phyloP scores from a whole-genome alignment of 1,284 basidiomycete genomes.

The Anthracocystis walkeri region DNA sequence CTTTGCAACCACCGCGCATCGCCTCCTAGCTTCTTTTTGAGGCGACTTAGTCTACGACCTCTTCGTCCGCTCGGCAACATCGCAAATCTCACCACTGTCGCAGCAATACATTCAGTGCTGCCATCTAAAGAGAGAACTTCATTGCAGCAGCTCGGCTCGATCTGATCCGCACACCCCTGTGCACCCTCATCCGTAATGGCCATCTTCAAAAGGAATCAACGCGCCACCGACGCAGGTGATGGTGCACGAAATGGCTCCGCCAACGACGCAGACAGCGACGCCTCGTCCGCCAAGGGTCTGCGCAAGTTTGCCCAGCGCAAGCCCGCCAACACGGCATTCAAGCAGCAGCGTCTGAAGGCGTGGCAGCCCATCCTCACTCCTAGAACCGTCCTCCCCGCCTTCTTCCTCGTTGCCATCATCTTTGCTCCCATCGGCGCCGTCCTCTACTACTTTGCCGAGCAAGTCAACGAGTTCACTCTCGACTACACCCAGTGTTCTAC shows the following conservation, averaged over 20 bases:
- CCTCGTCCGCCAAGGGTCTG: conserved; percentile 41
- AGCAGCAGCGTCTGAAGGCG: conserved; percentile 98
- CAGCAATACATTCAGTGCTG: not conserved
- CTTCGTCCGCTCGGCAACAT: not conserved
- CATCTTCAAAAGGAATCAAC: conserved; percentile 48
- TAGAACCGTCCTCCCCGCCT: conserved; percentile 93
- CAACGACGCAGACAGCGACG: conserved; percentile 50
- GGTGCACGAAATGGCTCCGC: conserved; percentile 24
- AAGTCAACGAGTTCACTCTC: conserved; percentile 90
- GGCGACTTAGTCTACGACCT: not conserved
- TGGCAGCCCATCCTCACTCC: conserved; percentile 99
- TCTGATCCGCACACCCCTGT: not conserved
- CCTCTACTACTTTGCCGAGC: conserved; percentile 72
- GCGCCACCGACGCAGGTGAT: conserved; percentile 50
- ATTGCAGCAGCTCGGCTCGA: not conserved
- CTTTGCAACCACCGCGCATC: not conserved
- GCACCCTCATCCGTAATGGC: conserved; percentile 33
- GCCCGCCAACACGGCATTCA: conserved; percentile 86
- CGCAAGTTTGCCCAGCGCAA: conserved; percentile 65
- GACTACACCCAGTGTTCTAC: conserved; percentile 87
- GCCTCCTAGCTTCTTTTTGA: not conserved
- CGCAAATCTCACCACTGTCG: not conserved
- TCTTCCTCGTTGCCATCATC: conserved; percentile 92
- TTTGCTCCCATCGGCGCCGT: conserved; percentile 97
- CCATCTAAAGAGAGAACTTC: not conserved